Evolutionary conservation across 345 rosid species (phyloP).

Genomic region (Kandelia obovata): DNA sequence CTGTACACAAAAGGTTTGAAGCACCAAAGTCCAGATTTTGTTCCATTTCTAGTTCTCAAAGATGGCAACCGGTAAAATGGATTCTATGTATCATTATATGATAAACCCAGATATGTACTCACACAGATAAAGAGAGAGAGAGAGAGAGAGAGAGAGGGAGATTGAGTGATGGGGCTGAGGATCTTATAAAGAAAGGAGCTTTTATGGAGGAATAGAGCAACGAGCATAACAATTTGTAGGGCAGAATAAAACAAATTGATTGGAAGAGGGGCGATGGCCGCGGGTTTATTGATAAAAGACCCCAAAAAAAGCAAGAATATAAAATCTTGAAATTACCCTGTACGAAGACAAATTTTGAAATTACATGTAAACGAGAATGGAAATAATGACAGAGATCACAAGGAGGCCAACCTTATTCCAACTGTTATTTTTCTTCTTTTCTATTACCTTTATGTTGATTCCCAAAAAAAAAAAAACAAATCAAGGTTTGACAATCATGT

Average conservation of each 20-base stretch:
- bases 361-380: background rate
- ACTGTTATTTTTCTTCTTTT: background rate
- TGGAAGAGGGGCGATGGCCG: background rate
- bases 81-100: background rate
- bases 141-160: background rate
- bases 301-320: too few species aligned
- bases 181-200: background rate
- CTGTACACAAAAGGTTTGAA: conserved; percentile 49
- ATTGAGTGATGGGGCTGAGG: background rate
- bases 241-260: background rate
- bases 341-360: too few species aligned
- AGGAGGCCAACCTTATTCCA: too few species aligned
- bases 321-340: too few species aligned
- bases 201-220: background rate
- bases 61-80: background rate
- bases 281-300: background rate
- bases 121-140: background rate
- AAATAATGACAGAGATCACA: background rate
- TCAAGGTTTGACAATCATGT: background rate
- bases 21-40: conserved; percentile 43
- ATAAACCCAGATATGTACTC: background rate
- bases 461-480: too few species aligned
- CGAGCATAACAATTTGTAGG: background rate
- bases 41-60: conserved; percentile 29
- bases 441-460: background rate